phyloP scores from a whole-genome alignment of 352 stramenopile genomes.

The Phytophthora palmivora region DNA sequence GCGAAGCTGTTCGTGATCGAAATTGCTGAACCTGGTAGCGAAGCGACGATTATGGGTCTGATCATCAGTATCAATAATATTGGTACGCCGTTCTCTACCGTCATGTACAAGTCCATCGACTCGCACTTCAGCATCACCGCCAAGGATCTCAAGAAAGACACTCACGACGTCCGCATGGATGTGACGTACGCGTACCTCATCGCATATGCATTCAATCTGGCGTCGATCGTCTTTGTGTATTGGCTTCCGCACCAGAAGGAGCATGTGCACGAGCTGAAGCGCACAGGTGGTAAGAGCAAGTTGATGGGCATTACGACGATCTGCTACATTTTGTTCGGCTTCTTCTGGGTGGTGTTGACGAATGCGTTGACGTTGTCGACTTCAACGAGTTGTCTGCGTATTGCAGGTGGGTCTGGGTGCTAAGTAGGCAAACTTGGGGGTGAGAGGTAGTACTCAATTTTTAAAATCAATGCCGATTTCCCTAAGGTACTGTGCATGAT shows the following conservation, averaged over 20 bases:
- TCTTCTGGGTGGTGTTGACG: conserved; percentile 58
- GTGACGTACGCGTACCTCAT: conserved; percentile 60
- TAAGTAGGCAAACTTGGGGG: too few relatives aligned
- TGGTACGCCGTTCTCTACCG: conserved; percentile 45
- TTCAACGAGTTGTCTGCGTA: conserved; percentile 58
- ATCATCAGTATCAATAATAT: conserved; percentile 45
- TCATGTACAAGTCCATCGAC: conserved; percentile 62
- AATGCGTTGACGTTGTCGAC: conserved; percentile 59
- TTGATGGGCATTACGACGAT: conserved; percentile 39
- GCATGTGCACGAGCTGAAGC: conserved; percentile 48
- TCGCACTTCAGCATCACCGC: conserved; percentile 50
- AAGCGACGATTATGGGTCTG: conserved; percentile 53
- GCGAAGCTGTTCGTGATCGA: conserved; percentile 50
- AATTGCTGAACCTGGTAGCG: conserved; percentile 45
- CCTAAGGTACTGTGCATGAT: too few relatives aligned
- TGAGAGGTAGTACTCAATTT: too few relatives aligned
- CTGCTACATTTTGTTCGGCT: conserved; percentile 42
- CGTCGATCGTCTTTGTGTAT: conserved; percentile 49
- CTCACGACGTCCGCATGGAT: conserved; percentile 46
- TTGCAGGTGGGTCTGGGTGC: conserved; percentile 54
- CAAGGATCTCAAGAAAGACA: conserved; percentile 39
- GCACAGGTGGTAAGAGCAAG: conserved; percentile 44
- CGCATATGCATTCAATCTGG: conserved; percentile 55
- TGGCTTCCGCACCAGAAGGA: conserved; percentile 57
- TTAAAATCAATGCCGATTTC: too few relatives aligned